Base-by-base conservation (phyloP, 768 basidiomycete genomes). In the Leccinum pellstonianum region DNA sequence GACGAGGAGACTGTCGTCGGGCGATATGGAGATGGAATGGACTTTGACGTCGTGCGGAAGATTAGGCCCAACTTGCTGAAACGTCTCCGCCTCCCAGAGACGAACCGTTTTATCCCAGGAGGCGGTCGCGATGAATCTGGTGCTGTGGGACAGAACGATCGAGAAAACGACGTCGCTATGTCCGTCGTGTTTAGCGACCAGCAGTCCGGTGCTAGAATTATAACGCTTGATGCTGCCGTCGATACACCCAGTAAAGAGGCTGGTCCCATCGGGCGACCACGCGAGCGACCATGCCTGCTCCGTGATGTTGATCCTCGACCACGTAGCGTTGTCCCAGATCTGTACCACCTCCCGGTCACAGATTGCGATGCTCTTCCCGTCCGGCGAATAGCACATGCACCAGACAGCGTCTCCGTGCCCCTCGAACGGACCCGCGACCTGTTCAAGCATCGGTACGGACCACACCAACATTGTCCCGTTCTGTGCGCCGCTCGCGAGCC, bases 91-190 rank as follows among this genome's bases (percentile, higher is more conserved):
- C 43, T 71, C 68, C 70, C 71, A 74, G 27, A 74, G 54, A 46
- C 73, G 62, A 21, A 71, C 58, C 2, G 71, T 74, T 21, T 53
- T 66, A 21, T 73, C 72, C 62, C 54, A 61, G 4, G 71, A 75
- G 1, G 63, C 72, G 7, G 71, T 73, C 4, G 62, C 71, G 33
- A 73, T 11, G 41, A 69, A 70, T 9, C 56, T 62, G 29, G 53
- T 46, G 14, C 60, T 54, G 27, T 54, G 64, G 10, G 70, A 71
- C 31, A 68, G 14, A 0, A n/a, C 52, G 19, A 73, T 68, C 3
- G 62, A 66, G 19, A 21, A 64, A 47, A 73, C 57, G 1, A 56
- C 56, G 46, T 70, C 63, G 8, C n/a, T 25, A 6, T 73, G 70
- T 25, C 56, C 68, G 8, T 7, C 43, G 17, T 60, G 64, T 1